A percentile compares a stretch with the other conserved stretches of the same genome.
phyloP scores from a whole-genome alignment of 257 asterid genomes.

The Petrea volubilis region DNA sequence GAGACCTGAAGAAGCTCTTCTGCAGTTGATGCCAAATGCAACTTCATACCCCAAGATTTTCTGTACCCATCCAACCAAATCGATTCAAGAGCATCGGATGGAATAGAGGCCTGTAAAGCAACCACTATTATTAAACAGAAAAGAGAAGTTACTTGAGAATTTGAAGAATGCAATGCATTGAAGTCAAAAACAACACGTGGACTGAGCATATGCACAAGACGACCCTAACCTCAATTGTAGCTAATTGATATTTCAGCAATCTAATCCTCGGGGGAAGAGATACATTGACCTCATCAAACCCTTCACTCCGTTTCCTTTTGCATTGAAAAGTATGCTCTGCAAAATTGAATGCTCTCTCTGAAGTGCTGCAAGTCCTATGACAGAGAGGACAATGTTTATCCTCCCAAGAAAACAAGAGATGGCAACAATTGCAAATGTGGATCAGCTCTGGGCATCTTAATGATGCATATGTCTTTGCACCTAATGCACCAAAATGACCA shows the following conservation, averaged over 20 bases:
- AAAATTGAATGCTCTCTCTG: constrained; percentile 27
- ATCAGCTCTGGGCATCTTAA: constrained; percentile 47
- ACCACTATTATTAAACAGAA: constrained; percentile 5
- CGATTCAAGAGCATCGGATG: constrained; percentile 64
- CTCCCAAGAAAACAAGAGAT: constrained; percentile 42
- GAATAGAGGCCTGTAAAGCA: constrained; percentile 65
- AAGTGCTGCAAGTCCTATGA: constrained; percentile 36
- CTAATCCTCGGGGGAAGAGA: constrained; percentile 56
- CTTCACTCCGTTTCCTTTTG: constrained; percentile 40
- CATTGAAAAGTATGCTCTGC: constrained; percentile 49
- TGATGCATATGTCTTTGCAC: constrained; percentile 50
- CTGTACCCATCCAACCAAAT: constrained; percentile 71
- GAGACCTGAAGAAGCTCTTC: constrained; percentile 79
- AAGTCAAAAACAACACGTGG: background rate
- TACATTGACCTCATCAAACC: constrained; percentile 26
- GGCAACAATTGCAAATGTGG: constrained; percentile 60
- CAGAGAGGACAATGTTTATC: constrained; percentile 58
- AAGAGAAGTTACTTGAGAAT: background rate
- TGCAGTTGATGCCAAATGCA: constrained; percentile 57
- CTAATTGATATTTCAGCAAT: constrained; percentile 67
- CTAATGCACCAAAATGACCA: constrained; percentile 33
- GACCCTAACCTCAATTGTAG: constrained; percentile 65
- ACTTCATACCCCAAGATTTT: constrained; percentile 57
- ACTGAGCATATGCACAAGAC: background rate
- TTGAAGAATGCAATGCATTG: background rate